Percentiles rank a stretch among this genome's conserved stretches.
These are phyloP conservation scores for Silene coronaria DNA, from an alignment of 179 eudicot genomes.

Conservation along the genomic window DNA sequence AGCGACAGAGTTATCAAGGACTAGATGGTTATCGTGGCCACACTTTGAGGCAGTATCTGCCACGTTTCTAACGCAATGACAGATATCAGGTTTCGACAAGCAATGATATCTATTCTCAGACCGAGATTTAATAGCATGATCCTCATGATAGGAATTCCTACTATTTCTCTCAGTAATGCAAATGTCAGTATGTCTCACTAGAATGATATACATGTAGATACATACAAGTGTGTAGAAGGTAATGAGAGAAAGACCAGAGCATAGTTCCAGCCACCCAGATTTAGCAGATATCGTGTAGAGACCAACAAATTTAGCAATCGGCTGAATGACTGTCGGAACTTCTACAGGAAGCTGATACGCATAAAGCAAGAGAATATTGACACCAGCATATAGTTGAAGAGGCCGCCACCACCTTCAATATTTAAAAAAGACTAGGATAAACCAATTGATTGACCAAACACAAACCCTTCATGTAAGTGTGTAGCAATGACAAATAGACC, in stretches of 20 bases:
- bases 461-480: not conserved
- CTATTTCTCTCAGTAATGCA: not conserved
- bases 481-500: not conserved
- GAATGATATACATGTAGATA: not conserved
- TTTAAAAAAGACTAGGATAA: not conserved
- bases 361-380: conserved; percentile 52
- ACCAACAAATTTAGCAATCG: conserved; percentile 47
- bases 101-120: not conserved
- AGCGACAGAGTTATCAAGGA: no score
- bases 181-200: conserved; percentile 1
- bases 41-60: not conserved
- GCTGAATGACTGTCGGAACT: conserved; percentile 29
- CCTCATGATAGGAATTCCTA: not conserved
- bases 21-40: not conserved
- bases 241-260: conserved; percentile 55
- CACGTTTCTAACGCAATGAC: not conserved
- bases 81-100: not conserved
- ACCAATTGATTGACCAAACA: not conserved
- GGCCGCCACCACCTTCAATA: conserved; percentile 76
- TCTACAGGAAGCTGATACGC: conserved; percentile 53
- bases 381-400: conserved; percentile 64
- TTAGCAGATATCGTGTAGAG: conserved; percentile 55
- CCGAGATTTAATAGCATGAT: not conserved
- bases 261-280: conserved; percentile 59
- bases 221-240: conserved; percentile 61